Evolutionary conservation across 805 yeast species (phyloP), one percentile per base, ranked within the genome.

Genomic region (Kluyveromyces siamensis): DNA sequence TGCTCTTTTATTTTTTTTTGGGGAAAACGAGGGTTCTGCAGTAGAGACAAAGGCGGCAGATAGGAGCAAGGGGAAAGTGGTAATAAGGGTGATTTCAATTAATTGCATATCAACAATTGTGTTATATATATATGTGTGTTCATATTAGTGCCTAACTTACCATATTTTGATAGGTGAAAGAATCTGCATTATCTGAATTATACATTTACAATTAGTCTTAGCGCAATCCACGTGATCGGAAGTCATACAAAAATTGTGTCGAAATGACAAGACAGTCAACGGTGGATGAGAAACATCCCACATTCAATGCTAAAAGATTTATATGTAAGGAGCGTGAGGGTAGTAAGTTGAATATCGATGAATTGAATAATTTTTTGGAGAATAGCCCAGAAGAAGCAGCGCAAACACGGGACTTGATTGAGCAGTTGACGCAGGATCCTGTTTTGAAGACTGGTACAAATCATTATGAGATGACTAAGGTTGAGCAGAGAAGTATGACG

Each of bases 381-480:
- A 75, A 79, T 3, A 63, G 71, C 11, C 66, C 70, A 21, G 70
- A 72, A 37, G 70, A 70, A 40, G 73, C 82, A 7, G 65, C 66
- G 10, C 63, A 69, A 48, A 74, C 79, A n/a, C 75, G 75, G 52
- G 55, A 60, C 16, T 62, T 82, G 55, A 67, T 76, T 59, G 80
- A 75, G 53, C 81, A 83, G 59, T 68, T 83, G 58, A 81, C 80
- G 58, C 72, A 81, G 55, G 91, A 84, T 62, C 89, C 89, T 1
- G 66, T 83, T 14, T 69, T 84, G 49, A 72, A 75, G 38, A 73
- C 80, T 1, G 72, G 73, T 37, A 69, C 80, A 6, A 61, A 70
- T 36, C 78, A 76, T 62, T 84, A 83, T 60, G 88, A 84, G 52
- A 61, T 72, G 53, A 68, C 73, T 37, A 82, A 80, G 60, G 68